These are phyloP conservation scores for Selaginella tamariscina DNA, from an alignment of 75 land plant genomes.

Conservation along the genomic window DNA sequence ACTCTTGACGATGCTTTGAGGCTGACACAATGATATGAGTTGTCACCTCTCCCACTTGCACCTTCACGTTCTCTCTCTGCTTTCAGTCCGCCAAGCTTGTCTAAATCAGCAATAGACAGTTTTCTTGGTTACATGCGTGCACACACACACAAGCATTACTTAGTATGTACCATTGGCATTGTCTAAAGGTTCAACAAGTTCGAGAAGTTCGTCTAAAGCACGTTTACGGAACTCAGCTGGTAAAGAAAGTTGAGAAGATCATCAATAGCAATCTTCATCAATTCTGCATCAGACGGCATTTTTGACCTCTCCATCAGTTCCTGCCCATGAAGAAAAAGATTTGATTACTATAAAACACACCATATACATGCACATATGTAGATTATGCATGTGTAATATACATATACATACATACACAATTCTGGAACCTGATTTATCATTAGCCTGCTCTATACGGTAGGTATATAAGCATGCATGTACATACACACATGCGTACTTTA, in stretches of 20 bases:
- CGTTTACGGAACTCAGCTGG: slow-evolving; percentile 49
- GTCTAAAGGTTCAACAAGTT: slow-evolving; percentile 88
- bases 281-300: slow-evolving; percentile 78
- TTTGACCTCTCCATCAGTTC: slow-evolving; percentile 64
- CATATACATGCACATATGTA: too few species aligned
- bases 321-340: slow-evolving; percentile 23
- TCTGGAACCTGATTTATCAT: too few species aligned
- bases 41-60: too few species aligned
- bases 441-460: too few species aligned
- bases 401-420: too few species aligned
- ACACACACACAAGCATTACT: not conserved
- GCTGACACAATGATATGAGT: too few species aligned
- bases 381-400: too few species aligned
- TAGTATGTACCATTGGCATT: slow-evolving; percentile 81
- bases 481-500: too few species aligned
- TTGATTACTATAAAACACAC: not conserved
- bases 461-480: too few species aligned
- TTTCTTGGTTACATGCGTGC: not conserved
- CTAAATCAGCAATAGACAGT: slow-evolving; percentile 52
- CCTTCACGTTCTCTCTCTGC: slow-evolving; percentile 50
- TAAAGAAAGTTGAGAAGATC: slow-evolving; percentile 60
- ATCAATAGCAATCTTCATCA: slow-evolving; percentile 78
- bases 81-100: slow-evolving; percentile 78
- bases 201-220: slow-evolving; percentile 72
- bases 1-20: too few species aligned